phyloP scores from a whole-genome alignment of 805 yeast species.

The Candida corydali region DNA sequence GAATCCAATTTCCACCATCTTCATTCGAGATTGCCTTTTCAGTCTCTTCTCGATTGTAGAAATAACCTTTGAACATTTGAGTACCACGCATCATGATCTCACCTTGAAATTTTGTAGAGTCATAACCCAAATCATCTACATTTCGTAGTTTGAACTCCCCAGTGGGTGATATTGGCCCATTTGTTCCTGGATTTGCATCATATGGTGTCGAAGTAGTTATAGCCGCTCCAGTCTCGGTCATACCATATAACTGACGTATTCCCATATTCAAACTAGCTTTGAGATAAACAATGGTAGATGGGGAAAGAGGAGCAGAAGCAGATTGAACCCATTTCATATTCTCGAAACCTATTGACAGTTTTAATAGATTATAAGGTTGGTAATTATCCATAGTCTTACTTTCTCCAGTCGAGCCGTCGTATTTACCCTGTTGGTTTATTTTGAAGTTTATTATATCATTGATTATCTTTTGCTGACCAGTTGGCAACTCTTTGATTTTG shows the following conservation, averaged over 20 bases:
- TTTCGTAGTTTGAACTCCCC: slow-evolving; percentile 18
- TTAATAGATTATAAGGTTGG: slow-evolving; percentile 24
- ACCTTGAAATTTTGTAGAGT: slow-evolving; percentile 13
- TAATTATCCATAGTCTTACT: slow-evolving; percentile 13
- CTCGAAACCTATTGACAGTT: slow-evolving; percentile 27
- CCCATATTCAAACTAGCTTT: slow-evolving; percentile 24
- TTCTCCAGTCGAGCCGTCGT: slow-evolving; percentile 29
- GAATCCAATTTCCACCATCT: slow-evolving; percentile 63
- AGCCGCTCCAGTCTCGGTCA: slow-evolving; percentile 26
- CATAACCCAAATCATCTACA: slow-evolving; percentile 17
- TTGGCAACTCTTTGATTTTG: slow-evolving; percentile 10
- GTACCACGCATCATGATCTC: slow-evolving; percentile 65
- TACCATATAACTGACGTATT: slow-evolving; percentile 32
- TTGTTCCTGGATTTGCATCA: slow-evolving; percentile 22
- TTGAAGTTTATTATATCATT: slow-evolving; percentile 17
- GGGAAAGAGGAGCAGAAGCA: slow-evolving; percentile 31
- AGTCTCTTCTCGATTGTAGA: slow-evolving; percentile 54
- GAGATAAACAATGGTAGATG: slow-evolving; percentile 19
- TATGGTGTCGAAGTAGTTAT: slow-evolving; percentile 14
- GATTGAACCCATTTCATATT: slow-evolving; percentile 20
- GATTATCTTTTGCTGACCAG: slow-evolving; percentile 12
- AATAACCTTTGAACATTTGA: slow-evolving; percentile 54
- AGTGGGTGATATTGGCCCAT: slow-evolving; percentile 18
- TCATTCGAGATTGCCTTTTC: slow-evolving; percentile 44
- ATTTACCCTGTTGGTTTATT: slow-evolving; percentile 25